Evolutionary conservation across 768 basidiomycete genomes (phyloP), one percentile per base, ranked within the genome.

Genomic region (Boletus rubroflammeus): DNA sequence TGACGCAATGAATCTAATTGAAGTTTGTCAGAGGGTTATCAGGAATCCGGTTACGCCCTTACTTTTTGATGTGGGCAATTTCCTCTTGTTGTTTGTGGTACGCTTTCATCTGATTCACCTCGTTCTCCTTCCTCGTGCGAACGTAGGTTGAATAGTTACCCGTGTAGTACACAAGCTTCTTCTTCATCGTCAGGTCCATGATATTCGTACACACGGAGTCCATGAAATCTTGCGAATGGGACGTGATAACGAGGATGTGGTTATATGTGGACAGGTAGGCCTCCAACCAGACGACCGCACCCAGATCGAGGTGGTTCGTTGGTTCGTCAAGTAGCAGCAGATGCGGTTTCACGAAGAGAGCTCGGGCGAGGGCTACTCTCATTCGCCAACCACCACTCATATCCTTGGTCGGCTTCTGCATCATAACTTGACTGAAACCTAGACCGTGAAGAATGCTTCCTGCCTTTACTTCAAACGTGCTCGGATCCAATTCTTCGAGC

Each of bases 341-440:
- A 76, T 99, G 97, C 6, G 96, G 96, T 73, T 95, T 98, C 72
- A 99, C 76, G 73, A 98, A 98, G 38, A 99, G 80, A 1, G 96
- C 96, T 45, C 96, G 82, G 32, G 96, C 96, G 36, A 99, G 87
- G 14, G 96, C 90, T 51, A 99, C 96, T 70, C 96, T 85, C 96
- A 99, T 99, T 48, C 96, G 83, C 96, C 96, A 99, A 64, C 96
- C 96, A 81, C 96, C 96, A 65, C 85, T 88, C 96, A 99, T 99
- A 70, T 99, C 96, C 75, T 93, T 96, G 29, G 96, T 99, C 4
- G 94, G 89, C 72, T 88, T 90, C 72, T 82, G 81, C 95, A 98
- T 97, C 96, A 98, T 98, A 50, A 76, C 68, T 63, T 81, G 82
- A 45, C 80, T 78, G 76, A 99, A 99, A 15, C 96, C 96, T 36